Percentiles rank a stretch among this genome's conserved stretches.
Conservation (phyloP, 768 basidiomycete species). For the Serendipita indica region DNA sequence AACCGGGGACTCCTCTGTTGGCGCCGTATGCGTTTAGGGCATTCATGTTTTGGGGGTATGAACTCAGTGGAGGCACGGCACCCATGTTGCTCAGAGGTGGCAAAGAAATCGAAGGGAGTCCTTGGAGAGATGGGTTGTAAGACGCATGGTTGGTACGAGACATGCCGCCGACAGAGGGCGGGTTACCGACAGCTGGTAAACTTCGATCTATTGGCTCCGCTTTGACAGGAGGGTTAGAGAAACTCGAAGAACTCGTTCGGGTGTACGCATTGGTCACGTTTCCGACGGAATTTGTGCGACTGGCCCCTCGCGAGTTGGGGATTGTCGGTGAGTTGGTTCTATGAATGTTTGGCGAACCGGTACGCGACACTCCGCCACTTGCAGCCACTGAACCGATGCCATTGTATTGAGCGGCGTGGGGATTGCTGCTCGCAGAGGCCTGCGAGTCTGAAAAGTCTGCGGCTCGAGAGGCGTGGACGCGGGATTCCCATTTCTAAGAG, state of each 20-base stretch:
- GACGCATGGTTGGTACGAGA: neutral
- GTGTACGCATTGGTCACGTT: neutral
- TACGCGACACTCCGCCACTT: neutral
- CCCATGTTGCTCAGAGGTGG: conserved; percentile 39
- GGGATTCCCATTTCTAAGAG: conserved; percentile 85
- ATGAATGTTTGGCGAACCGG: neutral
- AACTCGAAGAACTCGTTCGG: neutral
- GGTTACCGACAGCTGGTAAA: conserved; percentile 39
- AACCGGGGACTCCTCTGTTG: neutral
- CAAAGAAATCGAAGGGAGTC: conserved; percentile 44
- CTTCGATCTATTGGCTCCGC: conserved; percentile 57
- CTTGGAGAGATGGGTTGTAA: conserved; percentile 24
- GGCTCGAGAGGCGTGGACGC: conserved; percentile 85
- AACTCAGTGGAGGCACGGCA: conserved; percentile 19
- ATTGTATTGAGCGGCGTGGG: conserved; percentile 34
- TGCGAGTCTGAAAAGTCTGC: conserved; percentile 27
- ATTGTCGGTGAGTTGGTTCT: neutral
- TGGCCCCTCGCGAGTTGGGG: neutral
- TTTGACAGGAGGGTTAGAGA: conserved; percentile 32
- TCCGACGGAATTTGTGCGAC: neutral
- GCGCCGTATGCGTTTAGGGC: neutral
- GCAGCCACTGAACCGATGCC: conserved; percentile 10
- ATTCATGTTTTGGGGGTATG: neutral
- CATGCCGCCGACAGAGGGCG: no score
- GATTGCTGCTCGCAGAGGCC: neutral